These are phyloP conservation scores for Sextonia rubra DNA, from an alignment of 164 flowering plant genomes.

Conservation along the genomic window DNA sequence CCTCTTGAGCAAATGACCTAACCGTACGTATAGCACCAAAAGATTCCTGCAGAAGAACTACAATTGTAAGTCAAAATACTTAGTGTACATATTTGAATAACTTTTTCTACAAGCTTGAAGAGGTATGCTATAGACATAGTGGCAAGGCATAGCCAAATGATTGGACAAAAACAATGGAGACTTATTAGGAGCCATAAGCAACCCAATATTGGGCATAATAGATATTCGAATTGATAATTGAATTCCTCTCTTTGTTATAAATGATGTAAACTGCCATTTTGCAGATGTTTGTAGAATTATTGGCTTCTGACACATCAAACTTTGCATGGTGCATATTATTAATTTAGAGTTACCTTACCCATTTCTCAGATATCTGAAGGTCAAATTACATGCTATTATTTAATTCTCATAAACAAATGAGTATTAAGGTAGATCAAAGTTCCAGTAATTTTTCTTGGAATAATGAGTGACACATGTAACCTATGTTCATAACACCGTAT, in stretches of 20 bases:
- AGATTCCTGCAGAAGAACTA: slow-evolving; percentile 57
- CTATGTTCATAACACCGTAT: not conserved
- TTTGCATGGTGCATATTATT: not conserved
- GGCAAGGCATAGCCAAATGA: too few species aligned
- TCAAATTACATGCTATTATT: not conserved
- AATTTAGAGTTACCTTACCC: not conserved
- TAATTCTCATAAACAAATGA: not conserved
- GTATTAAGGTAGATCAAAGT: not conserved
- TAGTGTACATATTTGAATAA: not conserved
- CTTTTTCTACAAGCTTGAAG: too few species aligned
- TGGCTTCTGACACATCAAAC: not conserved
- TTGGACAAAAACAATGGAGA: too few species aligned
- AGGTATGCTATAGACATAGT: too few species aligned
- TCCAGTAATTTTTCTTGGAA: not conserved
- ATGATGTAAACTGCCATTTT: too few species aligned
- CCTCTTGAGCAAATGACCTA: slow-evolving; percentile 96
- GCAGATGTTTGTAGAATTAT: too few species aligned
- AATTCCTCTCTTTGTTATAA: too few species aligned
- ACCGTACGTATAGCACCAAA: slow-evolving; percentile 97
- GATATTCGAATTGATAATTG: too few species aligned
- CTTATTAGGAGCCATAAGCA: too few species aligned
- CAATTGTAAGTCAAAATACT: not conserved
- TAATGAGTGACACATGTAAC: not conserved
- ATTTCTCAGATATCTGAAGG: not conserved
- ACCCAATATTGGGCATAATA: too few species aligned